These are phyloP conservation scores for Pichia cactophila DNA, from an alignment of 1,139 yeast genomes.

Conservation along the genomic window DNA sequence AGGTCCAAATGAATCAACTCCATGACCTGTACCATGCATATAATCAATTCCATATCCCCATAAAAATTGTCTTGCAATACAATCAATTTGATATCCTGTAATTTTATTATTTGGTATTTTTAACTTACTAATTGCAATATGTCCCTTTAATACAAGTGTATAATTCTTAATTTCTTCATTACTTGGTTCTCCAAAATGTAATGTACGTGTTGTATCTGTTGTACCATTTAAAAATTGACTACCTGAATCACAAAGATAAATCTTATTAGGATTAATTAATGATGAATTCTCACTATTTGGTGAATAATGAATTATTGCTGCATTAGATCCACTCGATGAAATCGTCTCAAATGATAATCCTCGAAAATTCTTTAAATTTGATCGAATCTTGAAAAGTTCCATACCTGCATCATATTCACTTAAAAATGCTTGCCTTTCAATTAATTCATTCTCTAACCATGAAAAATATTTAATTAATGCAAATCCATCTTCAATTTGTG, in stretches of 20 bases:
- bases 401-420: constrained; percentile 79
- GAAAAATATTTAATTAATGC: constrained; percentile 74
- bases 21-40: constrained; percentile 96
- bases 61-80: constrained; percentile 80
- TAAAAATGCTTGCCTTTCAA: constrained; percentile 46
- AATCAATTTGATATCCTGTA: constrained; percentile 75
- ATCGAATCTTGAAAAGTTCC: constrained; percentile 57
- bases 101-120: constrained; percentile 77
- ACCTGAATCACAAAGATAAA: constrained; percentile 88
- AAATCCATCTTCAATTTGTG: constrained; percentile 83
- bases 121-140: constrained; percentile 67
- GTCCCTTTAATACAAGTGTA: constrained; percentile 89
- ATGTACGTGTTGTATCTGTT: constrained; percentile 90
- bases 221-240: constrained; percentile 94
- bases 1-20: constrained; percentile 86
- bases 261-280: constrained; percentile 64
- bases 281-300: constrained; percentile 58
- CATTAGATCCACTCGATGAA: constrained; percentile 87
- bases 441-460: constrained; percentile 72
- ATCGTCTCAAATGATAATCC: constrained; percentile 91
- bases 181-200: constrained; percentile 70
- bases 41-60: constrained; percentile 89
- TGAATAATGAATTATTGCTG: constrained; percentile 86
- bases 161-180: constrained; percentile 64
- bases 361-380: constrained; percentile 51